phyloP scores from a whole-genome alignment of 768 basidiomycete genomes.

The Leccinum olivaceopallidum region DNA sequence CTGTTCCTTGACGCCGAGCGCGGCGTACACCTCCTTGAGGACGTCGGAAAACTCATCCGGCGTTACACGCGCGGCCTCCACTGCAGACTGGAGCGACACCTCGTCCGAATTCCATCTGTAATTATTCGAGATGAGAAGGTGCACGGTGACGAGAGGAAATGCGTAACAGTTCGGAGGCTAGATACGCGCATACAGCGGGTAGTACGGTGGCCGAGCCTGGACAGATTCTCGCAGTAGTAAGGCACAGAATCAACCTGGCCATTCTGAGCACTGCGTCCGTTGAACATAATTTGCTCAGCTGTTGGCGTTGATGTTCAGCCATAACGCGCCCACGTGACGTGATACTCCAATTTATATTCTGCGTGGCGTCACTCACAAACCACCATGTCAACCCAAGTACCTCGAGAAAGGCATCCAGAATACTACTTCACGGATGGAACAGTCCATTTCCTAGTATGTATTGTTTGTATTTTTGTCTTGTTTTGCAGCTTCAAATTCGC shows the following conservation, averaged over 20 bases:
- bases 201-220: slow-evolving; percentile 29
- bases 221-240: slow-evolving; percentile 26
- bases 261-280: slow-evolving; percentile 9
- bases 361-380: too few species aligned
- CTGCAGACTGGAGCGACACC: slow-evolving; percentile 28
- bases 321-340: background rate
- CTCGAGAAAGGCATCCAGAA: too few species aligned
- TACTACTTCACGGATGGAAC: too few species aligned
- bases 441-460: too few species aligned
- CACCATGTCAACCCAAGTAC: too few species aligned
- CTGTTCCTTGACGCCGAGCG: slow-evolving; percentile 8
- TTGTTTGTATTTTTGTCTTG: too few species aligned
- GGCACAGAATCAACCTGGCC: slow-evolving; percentile 22
- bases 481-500: too few species aligned
- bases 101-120: slow-evolving; percentile 28
- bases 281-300: background rate
- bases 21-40: slow-evolving; percentile 25
- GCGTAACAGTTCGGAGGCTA: slow-evolving; percentile 34
- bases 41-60: slow-evolving; percentile 22
- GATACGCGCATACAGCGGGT: slow-evolving; percentile 30
- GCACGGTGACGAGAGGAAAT: background rate
- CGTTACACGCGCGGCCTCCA: slow-evolving; percentile 25
- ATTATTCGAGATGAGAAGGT: background rate
- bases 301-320: background rate
- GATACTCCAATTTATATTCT: too few species aligned